These are phyloP conservation scores for Teratosphaeriaceae sp. DNA, from an alignment of 2,329 filamentous ascomycete genomes.

Conservation along the genomic window DNA sequence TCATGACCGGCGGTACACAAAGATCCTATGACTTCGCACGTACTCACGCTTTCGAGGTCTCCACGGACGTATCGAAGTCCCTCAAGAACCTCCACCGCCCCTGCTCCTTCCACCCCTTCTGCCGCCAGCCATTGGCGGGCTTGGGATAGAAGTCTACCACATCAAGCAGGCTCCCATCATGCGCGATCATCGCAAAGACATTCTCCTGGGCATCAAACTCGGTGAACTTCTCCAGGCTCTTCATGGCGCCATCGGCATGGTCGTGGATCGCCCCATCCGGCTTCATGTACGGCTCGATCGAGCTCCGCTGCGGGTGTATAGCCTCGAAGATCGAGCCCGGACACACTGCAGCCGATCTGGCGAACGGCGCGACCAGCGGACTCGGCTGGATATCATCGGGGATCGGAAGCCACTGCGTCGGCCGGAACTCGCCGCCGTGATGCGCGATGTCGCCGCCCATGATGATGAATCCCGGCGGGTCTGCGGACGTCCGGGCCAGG, in stretches of 20 bases:
- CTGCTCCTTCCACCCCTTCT: slow-evolving; percentile 41
- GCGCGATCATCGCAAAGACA: slow-evolving; percentile 42
- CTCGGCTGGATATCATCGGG: slow-evolving; percentile 33
- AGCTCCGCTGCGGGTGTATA: slow-evolving; percentile 29
- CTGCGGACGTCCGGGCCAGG: slow-evolving; percentile 37
- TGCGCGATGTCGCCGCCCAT: slow-evolving; percentile 44
- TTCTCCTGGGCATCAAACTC: slow-evolving; percentile 41
- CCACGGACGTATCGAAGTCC: slow-evolving; percentile 32
- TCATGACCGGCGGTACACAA: too few species aligned
- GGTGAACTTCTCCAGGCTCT: slow-evolving; percentile 40
- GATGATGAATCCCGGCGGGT: slow-evolving; percentile 38
- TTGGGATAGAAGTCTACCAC: slow-evolving; percentile 46
- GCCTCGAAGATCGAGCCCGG: slow-evolving; percentile 35
- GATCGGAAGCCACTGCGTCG: slow-evolving; percentile 35
- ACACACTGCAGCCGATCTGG: slow-evolving; percentile 26
- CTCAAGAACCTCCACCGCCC: slow-evolving; percentile 45
- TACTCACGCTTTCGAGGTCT: too few species aligned
- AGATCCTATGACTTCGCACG: too few species aligned
- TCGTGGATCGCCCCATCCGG: slow-evolving; percentile 19
- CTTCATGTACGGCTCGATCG: slow-evolving; percentile 25
- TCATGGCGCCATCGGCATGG: slow-evolving; percentile 28
- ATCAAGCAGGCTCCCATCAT: slow-evolving; percentile 39
- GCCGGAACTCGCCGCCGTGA: slow-evolving; percentile 41
- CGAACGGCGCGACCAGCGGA: slow-evolving; percentile 28
- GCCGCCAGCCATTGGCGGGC: slow-evolving; percentile 40